Base-by-base conservation (phyloP, 176 grass and related monocot genomes). In the Rhynchospora breviuscula region DNA sequence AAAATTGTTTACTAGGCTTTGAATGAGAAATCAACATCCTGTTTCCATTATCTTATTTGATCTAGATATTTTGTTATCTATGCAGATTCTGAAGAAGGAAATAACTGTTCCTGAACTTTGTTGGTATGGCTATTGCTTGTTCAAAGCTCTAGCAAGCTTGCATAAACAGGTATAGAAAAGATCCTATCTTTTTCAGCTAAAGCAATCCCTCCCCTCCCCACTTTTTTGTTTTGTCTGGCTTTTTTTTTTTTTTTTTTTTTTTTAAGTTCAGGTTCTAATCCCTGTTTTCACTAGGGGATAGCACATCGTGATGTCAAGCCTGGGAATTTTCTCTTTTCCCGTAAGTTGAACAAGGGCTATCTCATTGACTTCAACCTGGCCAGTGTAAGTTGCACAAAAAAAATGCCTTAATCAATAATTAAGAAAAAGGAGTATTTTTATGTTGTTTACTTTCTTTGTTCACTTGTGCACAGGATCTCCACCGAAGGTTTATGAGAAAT, bases 281-380 rank as follows among this genome's bases (percentile, higher is more conserved):
- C 84, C 57, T 82, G 7, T 89, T 48, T 71, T 56, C 8, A 33
- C 10, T 78, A 99, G 96, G 89, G 96, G n/a, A 83, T 92, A 58
- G 86, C 88, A 46, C 96, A 99, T 79, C 91, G 93, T 73, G 96
- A 99, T 88, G 85, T 99, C 35, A 99, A 99, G 84, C 96, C 96
- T 81, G 96, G 96, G 68, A 99, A 99, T 31, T 99, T 99, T 31
- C 92, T 99, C 25, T 99, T 93, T 87, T 95, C 91, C 79, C 88
- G 96, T 9, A 87, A 91, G 64, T 79, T 69, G 21, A 69, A 68
- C 21, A 98, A 67, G 69, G 96, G 96, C 22, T 95, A 92, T 88
- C 92, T 98, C 52, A 91, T 98, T 89, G 96, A 99, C 85, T 99
- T 99, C 62, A 99, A 99, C 86, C 85, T 95, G 62, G 96, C 96